phyloP scores from a whole-genome alignment of 140 eudicot genomes.

The Cichorium intybus region DNA sequence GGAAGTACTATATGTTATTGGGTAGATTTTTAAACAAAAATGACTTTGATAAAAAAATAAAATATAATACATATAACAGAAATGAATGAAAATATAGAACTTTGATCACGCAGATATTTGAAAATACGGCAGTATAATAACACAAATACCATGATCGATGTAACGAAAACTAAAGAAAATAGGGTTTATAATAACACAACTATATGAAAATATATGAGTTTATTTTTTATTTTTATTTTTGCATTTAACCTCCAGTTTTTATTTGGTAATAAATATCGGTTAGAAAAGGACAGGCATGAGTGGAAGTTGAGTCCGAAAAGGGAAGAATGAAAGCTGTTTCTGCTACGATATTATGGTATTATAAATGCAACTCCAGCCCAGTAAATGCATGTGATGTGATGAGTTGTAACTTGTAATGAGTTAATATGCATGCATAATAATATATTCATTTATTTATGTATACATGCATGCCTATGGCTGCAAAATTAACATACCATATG shows the following conservation, averaged over 20 bases:
- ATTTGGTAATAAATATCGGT: conserved; percentile 2
- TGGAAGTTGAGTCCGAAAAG: conserved; percentile 30
- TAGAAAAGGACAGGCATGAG: conserved; percentile 24
- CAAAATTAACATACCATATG: conserved; percentile 1
- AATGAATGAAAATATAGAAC: too few species aligned
- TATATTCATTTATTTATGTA: conserved; percentile 18
- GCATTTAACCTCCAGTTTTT: neutral
- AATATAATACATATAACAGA: too few species aligned
- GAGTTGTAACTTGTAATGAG: neutral
- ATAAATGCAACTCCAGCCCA: conserved; percentile 33
- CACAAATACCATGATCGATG: too few species aligned
- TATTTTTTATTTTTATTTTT: neutral
- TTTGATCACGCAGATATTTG: too few species aligned
- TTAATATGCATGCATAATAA: conserved; percentile 21
- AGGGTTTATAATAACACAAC: neutral
- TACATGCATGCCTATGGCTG: conserved; percentile 7
- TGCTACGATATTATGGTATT: conserved; percentile 26
- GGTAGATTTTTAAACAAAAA: too few species aligned
- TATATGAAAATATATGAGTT: neutral
- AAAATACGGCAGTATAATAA: too few species aligned
- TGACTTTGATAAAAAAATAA: too few species aligned
- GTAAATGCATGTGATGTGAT: conserved; percentile 26
- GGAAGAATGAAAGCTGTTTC: conserved; percentile 22
- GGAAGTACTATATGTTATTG: too few species aligned
- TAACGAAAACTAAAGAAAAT: neutral